These are phyloP conservation scores for Trichoderma sp. DNA, from an alignment of 2,329 filamentous ascomycete species.

Conservation along the genomic window DNA sequence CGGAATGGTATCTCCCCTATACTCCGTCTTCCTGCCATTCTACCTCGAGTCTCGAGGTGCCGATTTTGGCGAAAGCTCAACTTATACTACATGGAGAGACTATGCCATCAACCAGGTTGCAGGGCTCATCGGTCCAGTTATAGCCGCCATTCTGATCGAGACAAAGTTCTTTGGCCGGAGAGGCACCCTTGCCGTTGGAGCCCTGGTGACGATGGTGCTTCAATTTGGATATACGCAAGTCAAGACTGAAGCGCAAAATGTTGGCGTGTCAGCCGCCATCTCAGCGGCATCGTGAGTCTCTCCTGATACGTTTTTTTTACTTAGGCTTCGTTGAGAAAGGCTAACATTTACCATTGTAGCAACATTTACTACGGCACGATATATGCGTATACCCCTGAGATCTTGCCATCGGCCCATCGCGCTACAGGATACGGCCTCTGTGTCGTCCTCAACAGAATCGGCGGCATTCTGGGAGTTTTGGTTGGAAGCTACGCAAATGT, in stretches of 20 bases:
- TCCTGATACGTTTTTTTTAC: neutral
- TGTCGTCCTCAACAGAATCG: slow-evolving; percentile 19
- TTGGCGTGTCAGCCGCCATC: slow-evolving; percentile 19
- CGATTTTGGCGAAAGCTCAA: slow-evolving; percentile 9
- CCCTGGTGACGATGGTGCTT: slow-evolving; percentile 14
- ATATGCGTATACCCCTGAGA: slow-evolving; percentile 19
- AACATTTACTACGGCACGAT: slow-evolving; percentile 20
- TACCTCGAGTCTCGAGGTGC: slow-evolving; percentile 16
- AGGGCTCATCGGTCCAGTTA: slow-evolving; percentile 12
- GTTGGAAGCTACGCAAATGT: slow-evolving; percentile 20
- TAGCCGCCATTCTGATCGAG: slow-evolving; percentile 15
- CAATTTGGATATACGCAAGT: slow-evolving; percentile 21
- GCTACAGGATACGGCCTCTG: slow-evolving; percentile 19
- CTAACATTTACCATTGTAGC: neutral
- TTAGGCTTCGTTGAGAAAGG: neutral
- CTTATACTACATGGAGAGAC: slow-evolving; percentile 21
- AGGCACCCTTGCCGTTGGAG: slow-evolving; percentile 15
- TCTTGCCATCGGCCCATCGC: slow-evolving; percentile 19
- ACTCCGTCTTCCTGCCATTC: slow-evolving; percentile 17
- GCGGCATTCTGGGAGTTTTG: slow-evolving; percentile 18
- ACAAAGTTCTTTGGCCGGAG: slow-evolving; percentile 15
- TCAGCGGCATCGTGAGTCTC: slow-evolving; percentile 18
- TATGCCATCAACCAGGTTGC: slow-evolving; percentile 20
- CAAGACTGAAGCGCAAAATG: slow-evolving; percentile 17
- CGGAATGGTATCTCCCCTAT: slow-evolving; percentile 20